Evolutionary conservation across 2,329 filamentous ascomycete species (phyloP).

Genomic region (Cercospora sojina): DNA sequence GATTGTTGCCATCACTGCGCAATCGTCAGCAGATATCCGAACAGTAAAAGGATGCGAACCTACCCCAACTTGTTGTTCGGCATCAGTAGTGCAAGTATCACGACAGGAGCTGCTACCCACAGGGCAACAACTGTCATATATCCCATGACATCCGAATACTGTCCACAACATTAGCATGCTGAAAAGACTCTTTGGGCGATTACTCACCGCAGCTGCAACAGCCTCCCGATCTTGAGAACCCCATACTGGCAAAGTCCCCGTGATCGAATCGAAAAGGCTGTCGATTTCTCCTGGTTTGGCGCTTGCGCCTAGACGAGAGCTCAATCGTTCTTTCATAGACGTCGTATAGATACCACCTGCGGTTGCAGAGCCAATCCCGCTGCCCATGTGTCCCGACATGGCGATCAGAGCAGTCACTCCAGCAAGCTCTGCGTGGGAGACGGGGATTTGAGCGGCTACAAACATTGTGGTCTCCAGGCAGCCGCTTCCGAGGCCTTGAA

Average conservation of each 20-base stretch:
- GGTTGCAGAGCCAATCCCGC: conserved; percentile 44
- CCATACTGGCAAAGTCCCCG: conserved; percentile 43
- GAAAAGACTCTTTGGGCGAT: conserved; percentile 22
- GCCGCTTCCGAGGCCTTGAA: conserved; percentile 52
- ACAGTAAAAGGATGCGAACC: not conserved
- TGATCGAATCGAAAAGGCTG: conserved; percentile 49
- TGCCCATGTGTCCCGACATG: conserved; percentile 34
- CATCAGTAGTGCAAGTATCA: conserved; percentile 20
- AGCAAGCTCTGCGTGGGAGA: conserved; percentile 49
- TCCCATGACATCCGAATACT: conserved; percentile 28
- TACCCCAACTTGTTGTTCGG: conserved; percentile 21
- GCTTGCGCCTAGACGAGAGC: conserved; percentile 39
- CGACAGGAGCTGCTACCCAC: conserved; percentile 13
- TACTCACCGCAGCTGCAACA: conserved; percentile 37
- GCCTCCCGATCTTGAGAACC: conserved; percentile 45
- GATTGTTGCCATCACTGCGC: conserved; percentile 12
- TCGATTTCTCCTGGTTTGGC: conserved; percentile 39
- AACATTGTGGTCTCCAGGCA: conserved; percentile 43
- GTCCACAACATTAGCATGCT: conserved; percentile 22
- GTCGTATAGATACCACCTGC: conserved; percentile 54
- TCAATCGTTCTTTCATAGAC: conserved; percentile 43
- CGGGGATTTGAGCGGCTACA: conserved; percentile 40
- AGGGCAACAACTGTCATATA: conserved; percentile 27
- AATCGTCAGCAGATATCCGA: not conserved
- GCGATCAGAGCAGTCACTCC: conserved; percentile 51